Evolutionary conservation across 768 basidiomycete species (phyloP), one percentile per base, ranked within the genome.

Genomic region (Boletellus ananiceps): DNA sequence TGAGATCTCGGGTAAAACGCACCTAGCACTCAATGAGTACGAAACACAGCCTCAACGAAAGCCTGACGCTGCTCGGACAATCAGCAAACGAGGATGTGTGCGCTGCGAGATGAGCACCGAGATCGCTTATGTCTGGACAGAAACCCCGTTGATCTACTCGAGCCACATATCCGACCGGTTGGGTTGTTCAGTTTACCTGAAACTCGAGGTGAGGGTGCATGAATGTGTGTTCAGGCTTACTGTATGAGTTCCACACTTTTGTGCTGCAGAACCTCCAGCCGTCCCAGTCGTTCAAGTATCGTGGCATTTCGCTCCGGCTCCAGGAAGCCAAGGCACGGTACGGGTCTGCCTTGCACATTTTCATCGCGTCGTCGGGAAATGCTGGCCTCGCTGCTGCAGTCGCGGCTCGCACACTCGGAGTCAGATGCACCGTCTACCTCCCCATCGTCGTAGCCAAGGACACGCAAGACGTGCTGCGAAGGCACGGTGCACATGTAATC

Each of bases 311-410:
- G 16, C 72, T 75, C 50, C 83, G 85, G 55, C 71, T 79, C 2
- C 75, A 79, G 56, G 69, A 73, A 27, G 77, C 76, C 16, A 73
- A 74, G 46, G 69, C 74, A 49, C 67, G 61, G 16, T 71, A 78
- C 45, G 87, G 88, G 0, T 61, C 74, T 12, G 60, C 63, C 25
- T 71, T 82, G 5, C 88, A 87, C 62, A 69, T 83, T 37, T 70
- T 88, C 37, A 79, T 83, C 44, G 86, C 88, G 0, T 90, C 88
- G 0, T 78, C 83, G 5, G 88, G 88, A n/a, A 89, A 90, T 59
- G 88, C 85, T n/a, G 87, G 82, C 1, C 69, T 88, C 13, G 88
- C 86, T 12, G 77, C 79, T 0, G 86, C 86, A 14, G 76, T 78
- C 52, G 82, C 81, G 18, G 79, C 86, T 8, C 70, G 75, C 25